Base-by-base conservation (phyloP, 345 rosid species). In the Sonneratia caseolaris region DNA sequence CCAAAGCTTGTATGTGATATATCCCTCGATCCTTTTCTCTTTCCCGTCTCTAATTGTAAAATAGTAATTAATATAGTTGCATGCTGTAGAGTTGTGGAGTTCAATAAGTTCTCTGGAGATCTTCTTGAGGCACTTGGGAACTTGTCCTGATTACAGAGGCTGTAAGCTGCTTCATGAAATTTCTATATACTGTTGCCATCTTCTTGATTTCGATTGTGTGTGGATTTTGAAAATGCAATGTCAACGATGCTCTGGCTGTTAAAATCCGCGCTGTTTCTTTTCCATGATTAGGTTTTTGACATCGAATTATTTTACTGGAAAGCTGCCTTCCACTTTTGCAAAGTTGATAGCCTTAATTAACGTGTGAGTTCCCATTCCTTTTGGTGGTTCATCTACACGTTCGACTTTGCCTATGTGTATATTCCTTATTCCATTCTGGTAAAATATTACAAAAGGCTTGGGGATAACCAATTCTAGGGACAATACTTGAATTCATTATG, bases 261-360 rank as follows among this genome's bases (percentile, higher is more conserved):
- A 27, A 27, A 27, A 27, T 27, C 32, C 32, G 32, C 32, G 32
- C 32, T 27, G 0, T 27, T 27, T 27, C 32, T 27, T 27, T 27
- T 27, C 32, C 45, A 42, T 42, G 5, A 4, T 0, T 56, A 77
- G 81, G 75, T 24, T 16, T n/a, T 21, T 81, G 0, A 48, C 73
- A 19, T 77, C 83, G 18, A 77, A 81, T 71, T 32, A 75, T 66
- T 75, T 81, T 56, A 75, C 75, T 0, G 79, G 75, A 5, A 57
- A 61, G 61, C 47, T 80, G n/a, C 82, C 82, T 0, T 0, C 40
- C 3, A 53, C 66, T 43, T 74, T 79, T 48, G 82, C 61, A 19
- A 45, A 73, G 1, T 56, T 79, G 57, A 68, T 57, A 10, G 0
- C 70, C 19, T 56, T 75, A 18, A 15, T 5, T 32, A 42, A 70